Evolutionary conservation across 768 basidiomycete genomes (phyloP), one percentile per base, ranked within the genome.

Genomic region (Collybia sordida): DNA sequence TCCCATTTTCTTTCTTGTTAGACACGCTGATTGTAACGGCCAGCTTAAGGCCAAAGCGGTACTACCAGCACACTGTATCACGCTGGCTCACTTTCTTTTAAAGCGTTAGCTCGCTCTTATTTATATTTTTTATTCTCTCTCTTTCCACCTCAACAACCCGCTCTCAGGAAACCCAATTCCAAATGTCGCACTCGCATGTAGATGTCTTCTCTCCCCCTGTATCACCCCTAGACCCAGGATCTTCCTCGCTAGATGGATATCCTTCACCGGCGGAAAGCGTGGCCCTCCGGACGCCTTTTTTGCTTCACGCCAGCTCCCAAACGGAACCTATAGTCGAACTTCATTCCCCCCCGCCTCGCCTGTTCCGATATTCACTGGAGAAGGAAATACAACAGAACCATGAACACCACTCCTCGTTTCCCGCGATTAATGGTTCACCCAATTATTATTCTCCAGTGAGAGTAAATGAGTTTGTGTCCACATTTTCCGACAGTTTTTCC

Each of bases 201-300:
- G 31, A 31, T 12, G 5, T 31, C 31, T 51, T 61, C 38, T 58
- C 56, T 52, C 63, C 63, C 23, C 61, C 62, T 55, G 62, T 65
- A 51, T 72, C 71, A 35, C 69, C 71, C 34, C 59, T 59, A 21
- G 58, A 52, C 31, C 59, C 58, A 48, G 59, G 58, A 35, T 69
- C 65, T 57, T 59, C 64, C 42, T 57, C 59, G 21, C 61, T 60
- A 15, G 47, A 62, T 48, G 65, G 61, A 45, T 69, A 66, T 59
- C 55, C 63, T n/a, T 62, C 62, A 27, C 64, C 62, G 15, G 42
- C 70, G 48, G 73, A 74, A 60, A 72, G 71, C 59, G 70, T 75
- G 62, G 60, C 66, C 47, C 61, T 75, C 46, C 65, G 71, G 53
- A 75, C 72, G 31, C 74, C 73, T 25, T 65, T 66, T 51, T 63